Percentiles rank a stretch among this genome's conserved stretches.
These are phyloP conservation scores for Ephemerocybe angulata DNA, from an alignment of 768 basidiomycete species.

Conservation along the genomic window DNA sequence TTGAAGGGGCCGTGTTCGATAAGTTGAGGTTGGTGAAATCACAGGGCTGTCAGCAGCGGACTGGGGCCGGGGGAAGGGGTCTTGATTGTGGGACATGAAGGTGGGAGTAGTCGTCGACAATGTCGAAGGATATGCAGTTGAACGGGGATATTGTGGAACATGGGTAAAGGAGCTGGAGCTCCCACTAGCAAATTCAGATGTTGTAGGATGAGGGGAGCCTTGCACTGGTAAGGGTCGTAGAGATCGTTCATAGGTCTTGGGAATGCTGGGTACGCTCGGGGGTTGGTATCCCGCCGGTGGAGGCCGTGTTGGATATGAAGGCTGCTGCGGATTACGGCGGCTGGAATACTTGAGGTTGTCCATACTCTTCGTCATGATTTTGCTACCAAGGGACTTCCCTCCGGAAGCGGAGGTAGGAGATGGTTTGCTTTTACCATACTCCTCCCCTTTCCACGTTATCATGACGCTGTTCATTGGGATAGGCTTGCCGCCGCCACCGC, in stretches of 20 bases:
- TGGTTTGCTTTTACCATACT: constrained; percentile 34
- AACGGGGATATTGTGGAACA: constrained; percentile 15
- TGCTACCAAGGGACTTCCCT: constrained; percentile 17
- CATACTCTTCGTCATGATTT: constrained; percentile 51
- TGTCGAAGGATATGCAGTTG: constrained; percentile 25
- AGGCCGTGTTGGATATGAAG: constrained; percentile 32
- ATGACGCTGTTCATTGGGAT: constrained; percentile 46
- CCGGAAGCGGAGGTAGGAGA: neutral
- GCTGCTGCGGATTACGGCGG: constrained; percentile 29
- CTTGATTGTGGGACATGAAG: constrained; percentile 22
- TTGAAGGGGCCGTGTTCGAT: constrained; percentile 28
- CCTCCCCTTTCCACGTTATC: constrained; percentile 50
- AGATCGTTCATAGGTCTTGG: constrained; percentile 43
- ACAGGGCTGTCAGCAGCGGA: constrained; percentile 55
- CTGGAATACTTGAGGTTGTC: constrained; percentile 37
- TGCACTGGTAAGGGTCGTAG: constrained; percentile 41
- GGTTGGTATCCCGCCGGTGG: constrained; percentile 19
- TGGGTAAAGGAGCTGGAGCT: neutral
- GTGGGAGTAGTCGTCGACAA: neutral
- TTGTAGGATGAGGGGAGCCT: constrained; percentile 31
- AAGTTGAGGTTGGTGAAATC: constrained; percentile 34
- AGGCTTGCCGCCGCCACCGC: neutral
- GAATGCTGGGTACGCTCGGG: constrained; percentile 23
- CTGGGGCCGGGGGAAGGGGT: constrained; percentile 60
- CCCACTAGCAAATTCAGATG: constrained; percentile 25